Percentiles rank a stretch among this genome's conserved stretches.
phyloP scores from a whole-genome alignment of 805 yeast species.

The Metschnikowia henanensis region DNA sequence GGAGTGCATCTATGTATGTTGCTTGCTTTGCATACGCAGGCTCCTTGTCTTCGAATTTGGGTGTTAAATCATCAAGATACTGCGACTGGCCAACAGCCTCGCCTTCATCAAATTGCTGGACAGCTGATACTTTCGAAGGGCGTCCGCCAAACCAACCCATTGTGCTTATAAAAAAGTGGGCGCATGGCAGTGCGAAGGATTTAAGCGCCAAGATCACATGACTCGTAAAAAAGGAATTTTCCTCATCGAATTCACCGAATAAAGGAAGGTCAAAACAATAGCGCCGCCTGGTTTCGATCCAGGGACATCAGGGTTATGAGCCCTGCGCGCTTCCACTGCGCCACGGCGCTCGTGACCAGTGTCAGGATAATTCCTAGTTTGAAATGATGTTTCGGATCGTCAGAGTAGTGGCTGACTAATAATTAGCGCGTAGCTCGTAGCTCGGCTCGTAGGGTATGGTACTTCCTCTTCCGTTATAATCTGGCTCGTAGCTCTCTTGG shows the following conservation, averaged over 20 bases:
- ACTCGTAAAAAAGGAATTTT: no score
- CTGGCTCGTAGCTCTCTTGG: no score
- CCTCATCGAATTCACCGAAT: no score
- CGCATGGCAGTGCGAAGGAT: neutral
- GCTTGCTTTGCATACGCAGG: conserved; percentile 19
- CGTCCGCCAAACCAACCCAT: conserved; percentile 47
- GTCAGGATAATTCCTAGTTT: no score
- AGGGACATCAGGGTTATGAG: conserved; percentile 98
- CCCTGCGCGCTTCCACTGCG: conserved; percentile 99
- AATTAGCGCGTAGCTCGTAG: no score
- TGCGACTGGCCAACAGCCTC: conserved; percentile 22
- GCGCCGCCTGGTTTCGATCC: conserved; percentile 98
- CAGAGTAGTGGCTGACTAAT: no score
- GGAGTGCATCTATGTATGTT: conserved; percentile 39
- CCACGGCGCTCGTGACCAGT: conserved; percentile 91
- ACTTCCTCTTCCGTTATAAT: no score
- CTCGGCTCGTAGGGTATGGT: no score
- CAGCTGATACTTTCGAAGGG: conserved; percentile 39
- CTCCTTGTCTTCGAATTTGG: conserved; percentile 45
- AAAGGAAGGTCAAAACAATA: conserved; percentile 49
- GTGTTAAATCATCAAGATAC: conserved; percentile 52
- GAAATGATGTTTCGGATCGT: no score
- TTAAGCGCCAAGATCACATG: conserved; percentile 6
- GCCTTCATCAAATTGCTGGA: conserved; percentile 26
- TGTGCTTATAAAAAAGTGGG: neutral